Base-by-base conservation (phyloP, 2,329 filamentous ascomycete species). In the Aspergillus brunneoviolaceus region DNA sequence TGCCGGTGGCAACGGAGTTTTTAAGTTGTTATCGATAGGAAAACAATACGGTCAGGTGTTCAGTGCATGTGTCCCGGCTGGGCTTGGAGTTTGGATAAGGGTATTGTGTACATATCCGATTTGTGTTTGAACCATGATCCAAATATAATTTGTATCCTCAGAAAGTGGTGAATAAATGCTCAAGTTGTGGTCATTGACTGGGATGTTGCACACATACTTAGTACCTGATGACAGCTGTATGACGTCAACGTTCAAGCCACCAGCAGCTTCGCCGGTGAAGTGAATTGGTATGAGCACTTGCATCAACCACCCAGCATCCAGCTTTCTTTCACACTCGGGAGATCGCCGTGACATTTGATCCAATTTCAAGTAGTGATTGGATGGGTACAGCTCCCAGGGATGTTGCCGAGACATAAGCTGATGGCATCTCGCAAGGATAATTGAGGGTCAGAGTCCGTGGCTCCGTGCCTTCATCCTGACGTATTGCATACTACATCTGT, bases 401-500 rank as follows among this genome's bases (percentile, higher is more conserved):
- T 45, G 39, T 45, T 45, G 39, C 39, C 39, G 39, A 45, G 39
- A 45, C 14, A 19, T 9, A 9, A 19, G 16, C 39, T 45, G 39
- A 45, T 45, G 39, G 4, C 39, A 45, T 5, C 1, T 5, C 14
- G 39, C 39, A 19, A 45, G 39, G 39, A 6, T 5, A 45, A 45
- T 5, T 16, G 16, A 19, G 16, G 16, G 39, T 16, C 33, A 6
- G 6, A 16, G 12, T 35, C 33, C 33, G 33, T 35, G 33, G 7
- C 27, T 29, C 27, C 3, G 51, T 52, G 51, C 9, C 31, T 42
- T 53, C 51, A 53, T 53, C 16, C 51, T 53, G 51, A 53, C 51
- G 51, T 53, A 53, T 53, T 53, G 51, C 51, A 29, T 16, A 16
- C 12, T 35, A 16, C 14, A 35, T 16, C 16, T 45, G 14, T 4